Evolutionary conservation across 2,329 filamentous ascomycete species (phyloP), one percentile per base, ranked within the genome.

Genomic region (Ilyonectria sp.): DNA sequence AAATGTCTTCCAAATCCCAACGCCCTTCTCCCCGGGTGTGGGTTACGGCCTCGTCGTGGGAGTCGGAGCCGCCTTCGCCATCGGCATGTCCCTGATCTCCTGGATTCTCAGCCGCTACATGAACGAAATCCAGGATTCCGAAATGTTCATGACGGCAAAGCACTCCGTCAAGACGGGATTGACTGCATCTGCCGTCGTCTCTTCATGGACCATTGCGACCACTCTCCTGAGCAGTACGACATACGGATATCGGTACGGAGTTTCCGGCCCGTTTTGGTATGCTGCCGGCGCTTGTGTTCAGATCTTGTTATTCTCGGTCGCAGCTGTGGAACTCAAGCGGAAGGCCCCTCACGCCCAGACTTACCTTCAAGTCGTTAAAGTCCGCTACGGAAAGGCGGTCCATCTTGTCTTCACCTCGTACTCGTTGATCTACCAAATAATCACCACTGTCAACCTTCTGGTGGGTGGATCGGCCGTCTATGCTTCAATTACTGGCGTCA

Each of bases 81-180:
- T 65, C 19, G 57, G 63, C 63, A 65, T 65, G 63, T 60, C 57
- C 46, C 33, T 65, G 35, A 49, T 65, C 19, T 65, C 63, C 1
- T 65, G 63, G 63, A 37, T 60, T 4, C 57, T 65, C 46, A 65
- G 63, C 23, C 63, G 57, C 13, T 61, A 60, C 52, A 60, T 65
- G 57, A 61, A 60, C 10, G 63, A 65, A 15, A 65, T 60, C 15
- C 63, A 65, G n/a, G 57, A 60, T 29, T 65, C 63, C 9, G 63
- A 65, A 33, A 65, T 65, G 63, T 65, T 65, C 46, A 65, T 65
- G 63, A 65, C 63, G 2, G 63, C 57, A 4, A 65, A 65, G 37
- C 57, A 61, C 50, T 61, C 57, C 4, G 63, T 65, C 35, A 65
- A 65, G 21, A 52, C 63, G 1, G 63, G 63, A 15, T 50, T 65